phyloP scores from a whole-genome alignment of 352 stramenopile genomes.

The Globisporangium nagaii region DNA sequence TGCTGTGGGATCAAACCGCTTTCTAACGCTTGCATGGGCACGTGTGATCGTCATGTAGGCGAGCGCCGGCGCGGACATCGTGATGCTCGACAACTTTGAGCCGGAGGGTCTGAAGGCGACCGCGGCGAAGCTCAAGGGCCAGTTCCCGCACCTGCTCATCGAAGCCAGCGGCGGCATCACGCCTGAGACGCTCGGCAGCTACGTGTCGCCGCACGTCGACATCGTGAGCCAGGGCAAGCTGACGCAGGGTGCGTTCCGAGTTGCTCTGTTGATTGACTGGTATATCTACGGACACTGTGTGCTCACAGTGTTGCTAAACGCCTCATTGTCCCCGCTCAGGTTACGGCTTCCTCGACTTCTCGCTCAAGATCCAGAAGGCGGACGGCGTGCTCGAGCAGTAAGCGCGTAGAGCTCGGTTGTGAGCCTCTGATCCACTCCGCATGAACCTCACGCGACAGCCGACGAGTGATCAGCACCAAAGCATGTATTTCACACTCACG shows the following conservation, averaged over 20 bases:
- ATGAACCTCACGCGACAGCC: too few species aligned
- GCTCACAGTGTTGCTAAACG: too few species aligned
- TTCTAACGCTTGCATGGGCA: too few species aligned
- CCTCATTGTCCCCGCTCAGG: too few species aligned
- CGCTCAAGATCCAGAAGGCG: slow-evolving; percentile 94
- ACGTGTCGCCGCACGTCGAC: slow-evolving; percentile 94
- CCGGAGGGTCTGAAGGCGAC: slow-evolving; percentile 89
- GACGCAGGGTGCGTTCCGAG: slow-evolving; percentile 92
- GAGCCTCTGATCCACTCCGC: too few species aligned
- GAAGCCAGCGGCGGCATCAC: slow-evolving; percentile 98
- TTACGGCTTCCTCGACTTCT: slow-evolving; percentile 96
- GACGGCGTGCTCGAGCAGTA: slow-evolving; percentile 49
- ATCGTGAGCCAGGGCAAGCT: slow-evolving; percentile 97
- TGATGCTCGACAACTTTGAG: slow-evolving; percentile 99
- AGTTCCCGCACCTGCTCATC: slow-evolving; percentile 94
- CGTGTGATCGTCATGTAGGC: too few species aligned
- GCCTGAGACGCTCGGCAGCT: slow-evolving; percentile 89
- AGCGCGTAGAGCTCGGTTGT: neutral
- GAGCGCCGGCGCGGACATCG: slow-evolving; percentile 84
- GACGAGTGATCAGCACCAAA: neutral
- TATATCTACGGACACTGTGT: too few species aligned
- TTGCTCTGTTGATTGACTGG: too few species aligned
- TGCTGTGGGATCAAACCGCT: neutral
- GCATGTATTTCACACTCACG: too few species aligned
- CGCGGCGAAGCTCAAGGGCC: slow-evolving; percentile 88